Evolutionary conservation across 1,284 basidiomycete genomes (phyloP), one percentile per base, ranked within the genome.

Genomic region (Papiliotrema nemorosa): DNA sequence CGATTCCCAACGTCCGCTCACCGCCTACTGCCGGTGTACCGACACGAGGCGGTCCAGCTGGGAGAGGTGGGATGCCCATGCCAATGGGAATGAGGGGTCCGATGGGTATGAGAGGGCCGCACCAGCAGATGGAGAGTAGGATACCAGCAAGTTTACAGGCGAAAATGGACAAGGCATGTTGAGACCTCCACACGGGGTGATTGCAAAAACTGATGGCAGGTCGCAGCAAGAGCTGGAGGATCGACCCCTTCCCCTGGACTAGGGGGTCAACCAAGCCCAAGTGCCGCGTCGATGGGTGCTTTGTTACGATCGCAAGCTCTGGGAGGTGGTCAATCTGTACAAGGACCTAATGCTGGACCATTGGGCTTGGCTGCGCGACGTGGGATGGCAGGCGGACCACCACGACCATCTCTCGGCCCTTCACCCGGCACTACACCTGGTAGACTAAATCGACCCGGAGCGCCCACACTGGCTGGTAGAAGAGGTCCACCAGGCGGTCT

Each of bases 131-230:
- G 63, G 69, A 64, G 38, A 69, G 60, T 20, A 62, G 67, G 35
- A 61, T 94, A 56, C 92, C 93, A 0, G 90, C 92, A 0, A 83
- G 84, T 47, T 80, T 97, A 48, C 90, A 92, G 69, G 89, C 89
- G 54, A 96, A 93, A 78, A 88, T 97, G 83, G 88, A 88, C 47
- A 88, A 62, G 59, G 69, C 70, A 49, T 49, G 69, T 62, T 1
- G 27, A 24, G 12, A 16, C n/a, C 4, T 43, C 40, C 35, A 3
- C 2, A 12, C 25, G 26, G 27, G 16, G 16, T 33, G 3, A 22
- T 39, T 4, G 34, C 20, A 14, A 37, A 41, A 20, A 29, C 54
- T 54, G 52, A 51, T n/a, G 14, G 31, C 50, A 60, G 64, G 52
- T 61, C 40, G 66, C 62, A 20, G 63, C 64, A 38, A 59, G 62